phyloP scores from a whole-genome alignment of 345 rosid genomes.

The Gossypium arboreum region DNA sequence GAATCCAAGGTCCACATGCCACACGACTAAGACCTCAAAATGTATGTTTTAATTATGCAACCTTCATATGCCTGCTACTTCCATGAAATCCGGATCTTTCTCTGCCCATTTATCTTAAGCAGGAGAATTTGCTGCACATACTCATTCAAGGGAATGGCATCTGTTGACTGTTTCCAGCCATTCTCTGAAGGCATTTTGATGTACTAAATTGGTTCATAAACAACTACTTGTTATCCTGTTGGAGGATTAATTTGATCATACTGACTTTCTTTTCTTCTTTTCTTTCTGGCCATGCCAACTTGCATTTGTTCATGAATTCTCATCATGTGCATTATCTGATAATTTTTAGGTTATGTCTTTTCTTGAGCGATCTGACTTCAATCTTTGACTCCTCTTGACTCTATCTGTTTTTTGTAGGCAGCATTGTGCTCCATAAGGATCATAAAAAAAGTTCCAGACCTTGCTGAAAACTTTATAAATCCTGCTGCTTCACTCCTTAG shows the following conservation, averaged over 20 bases:
- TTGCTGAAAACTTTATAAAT: slow-evolving; percentile 95
- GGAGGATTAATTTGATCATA: not conserved
- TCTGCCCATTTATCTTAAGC: not conserved
- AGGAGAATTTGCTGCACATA: slow-evolving; percentile 1
- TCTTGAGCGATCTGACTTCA: not conserved
- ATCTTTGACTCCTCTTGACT: slow-evolving; percentile 21
- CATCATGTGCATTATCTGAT: not conserved
- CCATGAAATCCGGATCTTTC: not conserved
- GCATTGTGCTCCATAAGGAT: slow-evolving; percentile 95
- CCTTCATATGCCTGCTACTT: not conserved
- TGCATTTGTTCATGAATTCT: not conserved
- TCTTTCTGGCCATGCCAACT: not conserved
- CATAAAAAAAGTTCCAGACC: slow-evolving; percentile 93
- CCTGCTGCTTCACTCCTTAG: slow-evolving; percentile 80
- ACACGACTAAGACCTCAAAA: not conserved
- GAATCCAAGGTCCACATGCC: not conserved
- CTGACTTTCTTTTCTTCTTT: not conserved
- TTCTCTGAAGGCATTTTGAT: not conserved
- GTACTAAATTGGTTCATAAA: not conserved
- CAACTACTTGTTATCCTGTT: not conserved
- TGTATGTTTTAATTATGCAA: not conserved
- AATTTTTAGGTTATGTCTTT: slow-evolving; percentile 6
- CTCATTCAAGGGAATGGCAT: slow-evolving; percentile 2
- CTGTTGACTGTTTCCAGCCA: not conserved
- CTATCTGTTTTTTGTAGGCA: slow-evolving; percentile 54